Base-by-base conservation (phyloP, 768 basidiomycete genomes). In the Termitomyces sp. region DNA sequence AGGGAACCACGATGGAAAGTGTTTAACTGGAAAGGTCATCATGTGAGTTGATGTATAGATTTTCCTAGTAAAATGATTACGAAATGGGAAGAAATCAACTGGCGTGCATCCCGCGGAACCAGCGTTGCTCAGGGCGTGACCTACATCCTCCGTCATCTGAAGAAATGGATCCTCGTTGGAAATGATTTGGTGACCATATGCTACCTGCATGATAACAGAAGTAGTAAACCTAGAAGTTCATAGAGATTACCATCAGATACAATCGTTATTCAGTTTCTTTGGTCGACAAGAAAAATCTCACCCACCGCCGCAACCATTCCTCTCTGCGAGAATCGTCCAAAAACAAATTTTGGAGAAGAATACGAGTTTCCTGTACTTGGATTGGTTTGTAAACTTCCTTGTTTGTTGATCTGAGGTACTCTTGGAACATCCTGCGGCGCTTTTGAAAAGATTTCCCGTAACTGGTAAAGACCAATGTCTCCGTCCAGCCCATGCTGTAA, bases 141-240 rank as follows among this genome's bases (percentile, higher is more conserved):
- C 59, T 14, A 69, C 67, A 16, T 65, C 59, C 34, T 77, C 70
- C 5, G 71, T 73, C 4, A 73, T 60, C 4, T 64, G 42, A 20
- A 81, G 63, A 50, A 74, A 70, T 4, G 69, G 69, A 55, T 81
- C 77, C 4, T 74, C 69, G 34, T 64, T 56, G 4, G 66, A 65
- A 9, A 60, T 58, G 31, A 74, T 61, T 9, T 62, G 59, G 37
- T 74, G 68, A 4, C 76, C 76, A 53, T 72, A 74, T 2, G 71
- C 63, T 5, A 68, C 46, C 24, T 57, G 56, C 61, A 71, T 66
- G 31, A 69, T 69, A 10, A 63, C 64, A 5, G 61, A 59, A 3
- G 53, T 60, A 29, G 46, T 61, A 58, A 39, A 57, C 13, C 59
- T 54, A 18, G 39, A 2, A 1, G n/a, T 36, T 18, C n/a, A 18